Evolutionary conservation across 2,329 filamentous ascomycete species (phyloP), one percentile per base, ranked within the genome.

Genomic region (Biscogniauxia marginata): DNA sequence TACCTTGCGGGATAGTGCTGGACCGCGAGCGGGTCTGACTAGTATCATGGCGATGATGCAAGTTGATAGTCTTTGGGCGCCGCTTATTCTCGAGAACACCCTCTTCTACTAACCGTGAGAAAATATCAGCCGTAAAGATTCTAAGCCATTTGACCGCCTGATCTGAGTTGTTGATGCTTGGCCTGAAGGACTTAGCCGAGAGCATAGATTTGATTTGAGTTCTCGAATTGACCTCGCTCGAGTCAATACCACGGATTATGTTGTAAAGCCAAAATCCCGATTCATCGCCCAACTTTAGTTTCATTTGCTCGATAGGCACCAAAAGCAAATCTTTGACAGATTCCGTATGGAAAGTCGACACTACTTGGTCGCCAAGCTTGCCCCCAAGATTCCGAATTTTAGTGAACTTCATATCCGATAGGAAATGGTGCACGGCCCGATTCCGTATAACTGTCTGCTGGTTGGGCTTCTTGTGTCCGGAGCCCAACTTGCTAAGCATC

Each of bases 201-300:
- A 98, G 79, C 93, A 99, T 98, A 16, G 90, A 95, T 72, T 98
- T 97, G 77, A 97, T 96, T 67, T 95, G 90, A 1, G 92, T 96
- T 51, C 93, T 82, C 23, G 91, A 84, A 67, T 91, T 97, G 63
- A 99, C 91, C 72, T 97, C 93, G 65, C 89, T 95, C 50, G 79
- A 78, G 71, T 99, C 95, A 58, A 93, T 85, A 1, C 95, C 95
- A 9, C 95, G 85, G 52, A 98, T 88, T 9, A 88, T 89, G 53
- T 88, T 85, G 74, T 96, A 88, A 9, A 98, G 79, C 92, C 93
- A 97, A 3, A 81, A 79, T 1, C 91, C 93, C 0, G 89, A 95
- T 46, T 96, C 91, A 52, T 93, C 89, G 3, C 91, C 90, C 18
- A 98, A 74, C 65, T 87, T 90, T 43, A 83, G 81, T 73, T 93